Conservation (phyloP, 176 grass and related monocot genomes). For the Hordeum vulgare region MorexV3_pseudomolecules_assembly NC_058518.1:59316437-59316936, state of each 20-base stretch:
- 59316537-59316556: neutral
- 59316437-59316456: neutral
- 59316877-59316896: neutral
- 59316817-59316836: neutral
- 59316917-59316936: no score
- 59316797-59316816: neutral
- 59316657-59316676: neutral
- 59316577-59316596: neutral
- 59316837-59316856: neutral
- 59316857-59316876: neutral
- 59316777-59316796: neutral
- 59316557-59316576: neutral
- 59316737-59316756: neutral
- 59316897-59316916: neutral
- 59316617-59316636: neutral
- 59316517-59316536: neutral
- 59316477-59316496: no score
- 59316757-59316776: constrained; percentile 4
- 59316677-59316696: constrained; percentile 5
- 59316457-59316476: no score
- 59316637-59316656: neutral
- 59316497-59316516: neutral
- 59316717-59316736: neutral
- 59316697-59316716: neutral
- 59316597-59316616: neutral